Conservation (phyloP, 148 eudicot species). For the Diospyros kaki region DNA sequence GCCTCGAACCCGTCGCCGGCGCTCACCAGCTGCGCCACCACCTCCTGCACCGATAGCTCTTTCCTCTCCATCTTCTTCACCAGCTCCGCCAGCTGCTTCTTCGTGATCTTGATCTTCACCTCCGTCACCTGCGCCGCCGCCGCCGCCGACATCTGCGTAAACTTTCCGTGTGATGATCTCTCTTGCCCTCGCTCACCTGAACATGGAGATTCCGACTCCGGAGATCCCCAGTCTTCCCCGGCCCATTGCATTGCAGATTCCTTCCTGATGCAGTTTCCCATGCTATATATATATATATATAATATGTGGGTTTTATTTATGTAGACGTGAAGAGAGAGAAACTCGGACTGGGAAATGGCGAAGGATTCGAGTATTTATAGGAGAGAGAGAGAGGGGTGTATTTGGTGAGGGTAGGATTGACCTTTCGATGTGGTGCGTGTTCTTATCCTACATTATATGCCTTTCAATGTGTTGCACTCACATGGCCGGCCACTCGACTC, state of each 20-base stretch:
- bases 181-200: not conserved
- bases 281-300: not conserved
- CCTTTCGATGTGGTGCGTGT: not conserved
- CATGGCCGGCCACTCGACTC: not conserved
- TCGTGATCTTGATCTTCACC: slow-evolving; percentile 38
- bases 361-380: not conserved
- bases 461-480: no score
- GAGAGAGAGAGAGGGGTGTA: not conserved
- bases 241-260: slow-evolving; percentile 25
- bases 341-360: not conserved
- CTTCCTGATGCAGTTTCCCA: slow-evolving; percentile 30
- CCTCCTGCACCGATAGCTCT: slow-evolving; percentile 31
- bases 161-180: not conserved
- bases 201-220: not conserved
- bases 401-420: slow-evolving; percentile 11
- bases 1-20: slow-evolving; percentile 24
- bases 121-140: not conserved
- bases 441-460: no score
- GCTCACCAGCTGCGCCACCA: slow-evolving; percentile 34
- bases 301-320: not conserved
- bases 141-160: not conserved
- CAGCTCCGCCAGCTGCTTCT: slow-evolving; percentile 32
- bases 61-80: slow-evolving; percentile 18
- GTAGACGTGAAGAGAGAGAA: not conserved
- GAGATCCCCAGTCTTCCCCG: slow-evolving; percentile 32